phyloP scores from a whole-genome alignment of 768 basidiomycete genomes.

The Russula sp. region DNA sequence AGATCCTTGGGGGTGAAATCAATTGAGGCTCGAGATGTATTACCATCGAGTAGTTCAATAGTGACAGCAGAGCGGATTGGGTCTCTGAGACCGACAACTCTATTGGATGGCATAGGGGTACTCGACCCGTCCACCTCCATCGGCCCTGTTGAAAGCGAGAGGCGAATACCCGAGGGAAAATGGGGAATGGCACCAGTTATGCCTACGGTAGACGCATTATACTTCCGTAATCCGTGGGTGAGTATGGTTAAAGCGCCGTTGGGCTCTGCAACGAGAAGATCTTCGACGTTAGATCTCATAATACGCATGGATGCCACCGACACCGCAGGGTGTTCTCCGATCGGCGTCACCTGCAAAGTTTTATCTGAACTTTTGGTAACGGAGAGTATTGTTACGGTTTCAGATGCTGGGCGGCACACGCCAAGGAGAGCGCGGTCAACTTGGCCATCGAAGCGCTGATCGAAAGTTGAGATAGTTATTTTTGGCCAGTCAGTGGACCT shows the following conservation, averaged over 20 bases:
- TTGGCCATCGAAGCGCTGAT: slow-evolving; percentile 56
- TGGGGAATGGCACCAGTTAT: slow-evolving; percentile 1
- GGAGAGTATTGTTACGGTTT: slow-evolving; percentile 43
- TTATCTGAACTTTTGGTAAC: slow-evolving; percentile 41
- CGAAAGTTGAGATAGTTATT: slow-evolving; percentile 57
- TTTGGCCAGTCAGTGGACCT: slow-evolving; percentile 34
- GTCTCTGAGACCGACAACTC: slow-evolving; percentile 43
- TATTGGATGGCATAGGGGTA: slow-evolving; percentile 15
- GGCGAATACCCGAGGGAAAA: neutral
- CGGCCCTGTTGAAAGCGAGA: neutral
- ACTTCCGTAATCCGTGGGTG: slow-evolving; percentile 51
- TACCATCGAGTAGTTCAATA: slow-evolving; percentile 48
- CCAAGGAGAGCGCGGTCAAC: slow-evolving; percentile 48
- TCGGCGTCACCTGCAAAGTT: slow-evolving; percentile 36
- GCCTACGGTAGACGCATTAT: slow-evolving; percentile 25
- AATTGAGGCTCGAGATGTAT: slow-evolving; percentile 41
- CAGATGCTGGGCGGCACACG: slow-evolving; percentile 46
- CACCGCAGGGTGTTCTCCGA: slow-evolving; percentile 40
- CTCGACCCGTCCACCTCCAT: slow-evolving; percentile 20
- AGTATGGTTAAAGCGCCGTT: slow-evolving; percentile 49
- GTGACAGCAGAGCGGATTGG: slow-evolving; percentile 47
- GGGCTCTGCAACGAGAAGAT: slow-evolving; percentile 62
- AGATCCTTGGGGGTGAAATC: slow-evolving; percentile 50
- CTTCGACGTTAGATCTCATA: slow-evolving; percentile 57
- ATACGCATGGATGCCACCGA: slow-evolving; percentile 54